phyloP scores from a whole-genome alignment of 495 filamentous ascomycete species.

The Lichenothelia convexa region DNA sequence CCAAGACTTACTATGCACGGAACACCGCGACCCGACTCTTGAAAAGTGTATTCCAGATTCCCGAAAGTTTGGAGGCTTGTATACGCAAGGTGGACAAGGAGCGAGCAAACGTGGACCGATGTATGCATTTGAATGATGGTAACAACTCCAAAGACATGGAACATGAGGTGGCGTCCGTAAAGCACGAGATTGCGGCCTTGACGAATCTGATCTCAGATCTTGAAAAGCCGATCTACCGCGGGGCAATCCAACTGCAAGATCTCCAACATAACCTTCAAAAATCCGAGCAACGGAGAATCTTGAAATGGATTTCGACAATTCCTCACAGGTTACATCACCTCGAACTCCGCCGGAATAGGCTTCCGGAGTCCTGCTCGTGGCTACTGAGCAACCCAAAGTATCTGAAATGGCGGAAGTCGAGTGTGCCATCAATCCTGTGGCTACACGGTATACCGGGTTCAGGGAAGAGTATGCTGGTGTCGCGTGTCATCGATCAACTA shows the following conservation, averaged over 20 bases:
- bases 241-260: neutral
- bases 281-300: neutral
- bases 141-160: too few species aligned
- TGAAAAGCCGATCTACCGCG: neutral
- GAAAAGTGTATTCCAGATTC: neutral
- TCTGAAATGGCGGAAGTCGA: constrained; percentile 1
- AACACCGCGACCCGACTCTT: neutral
- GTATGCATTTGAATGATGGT: too few species aligned
- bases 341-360: neutral
- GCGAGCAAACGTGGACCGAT: neutral
- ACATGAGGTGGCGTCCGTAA: too few species aligned
- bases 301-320: neutral
- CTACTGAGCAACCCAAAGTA: neutral
- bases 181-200: too few species aligned
- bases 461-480: neutral
- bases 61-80: neutral
- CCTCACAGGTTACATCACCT: neutral
- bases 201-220: neutral
- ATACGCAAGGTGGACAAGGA: neutral
- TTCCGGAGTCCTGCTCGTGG: neutral
- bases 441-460: constrained; percentile 1
- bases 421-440: constrained; percentile 3
- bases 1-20: constrained; percentile 2
- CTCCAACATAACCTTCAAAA: neutral
- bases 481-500: constrained; percentile 1